phyloP scores from a whole-genome alignment of 2,329 filamentous ascomycete species.

The Coniochaeta sp. region DNA sequence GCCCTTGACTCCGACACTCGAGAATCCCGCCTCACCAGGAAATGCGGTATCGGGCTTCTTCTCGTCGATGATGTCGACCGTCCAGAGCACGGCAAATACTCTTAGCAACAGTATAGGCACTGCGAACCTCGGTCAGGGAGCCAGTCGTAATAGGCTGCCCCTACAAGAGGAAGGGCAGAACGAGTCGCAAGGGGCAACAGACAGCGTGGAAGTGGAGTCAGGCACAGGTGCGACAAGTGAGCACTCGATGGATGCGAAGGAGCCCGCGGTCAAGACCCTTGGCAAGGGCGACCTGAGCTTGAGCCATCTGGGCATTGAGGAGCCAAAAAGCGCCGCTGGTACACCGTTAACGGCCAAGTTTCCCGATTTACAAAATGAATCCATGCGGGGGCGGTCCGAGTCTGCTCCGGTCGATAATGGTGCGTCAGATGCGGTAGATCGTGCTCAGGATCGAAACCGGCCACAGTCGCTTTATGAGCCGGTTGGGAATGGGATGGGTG shows the following conservation, averaged over 20 bases:
- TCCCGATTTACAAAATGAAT: conserved; percentile 34
- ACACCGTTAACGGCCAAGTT: conserved; percentile 52
- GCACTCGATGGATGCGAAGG: conserved; percentile 47
- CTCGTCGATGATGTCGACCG: conserved; percentile 84
- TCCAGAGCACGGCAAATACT: conserved; percentile 80
- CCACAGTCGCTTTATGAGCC: conserved; percentile 47
- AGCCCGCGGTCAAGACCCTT: conserved; percentile 79
- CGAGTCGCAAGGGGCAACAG: conserved; percentile 19
- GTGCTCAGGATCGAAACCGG: conserved; percentile 22
- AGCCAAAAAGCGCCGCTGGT: conserved; percentile 44
- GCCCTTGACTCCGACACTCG: conserved; percentile 69
- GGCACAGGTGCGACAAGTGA: conserved; percentile 31
- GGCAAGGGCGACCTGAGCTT: conserved; percentile 85
- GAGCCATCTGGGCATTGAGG: conserved; percentile 75
- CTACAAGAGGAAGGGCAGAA: conserved; percentile 24
- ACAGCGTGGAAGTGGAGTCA: conserved; percentile 37
- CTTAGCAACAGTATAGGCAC: conserved; percentile 70
- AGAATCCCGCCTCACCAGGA: conserved; percentile 48
- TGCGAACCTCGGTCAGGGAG: conserved; percentile 47
- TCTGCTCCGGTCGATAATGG: conserved; percentile 47
- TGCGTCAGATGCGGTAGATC: conserved; percentile 24
- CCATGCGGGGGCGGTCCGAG: conserved; percentile 42
- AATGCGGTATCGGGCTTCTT: conserved; percentile 72
- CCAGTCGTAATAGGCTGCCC: conserved; percentile 20
- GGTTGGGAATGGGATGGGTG: conserved; percentile 34